A percentile compares a stretch with the other conserved stretches of the same genome.
phyloP scores from a whole-genome alignment of 805 yeast species.

The Dipodascus albidus region DNA sequence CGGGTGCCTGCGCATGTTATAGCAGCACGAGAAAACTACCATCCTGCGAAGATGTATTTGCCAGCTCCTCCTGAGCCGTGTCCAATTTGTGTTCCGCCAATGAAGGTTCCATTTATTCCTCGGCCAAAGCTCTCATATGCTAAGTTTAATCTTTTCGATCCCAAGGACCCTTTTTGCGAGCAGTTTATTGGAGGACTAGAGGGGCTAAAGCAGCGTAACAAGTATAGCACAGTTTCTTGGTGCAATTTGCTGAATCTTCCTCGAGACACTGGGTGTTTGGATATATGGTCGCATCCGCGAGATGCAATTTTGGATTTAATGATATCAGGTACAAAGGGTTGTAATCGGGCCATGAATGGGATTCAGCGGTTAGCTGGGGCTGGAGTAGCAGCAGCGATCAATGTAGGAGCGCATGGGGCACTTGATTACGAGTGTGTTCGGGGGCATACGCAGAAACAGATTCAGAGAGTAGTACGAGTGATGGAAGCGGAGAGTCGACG shows the following conservation, averaged over 20 bases:
- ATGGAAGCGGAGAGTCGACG: neutral
- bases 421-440: conserved; percentile 1
- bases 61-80: neutral
- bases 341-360: neutral
- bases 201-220: neutral
- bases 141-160: neutral
- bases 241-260: conserved; percentile 1
- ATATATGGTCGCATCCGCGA: neutral
- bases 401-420: neutral
- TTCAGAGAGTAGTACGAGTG: neutral
- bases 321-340: neutral
- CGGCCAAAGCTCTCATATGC: neutral
- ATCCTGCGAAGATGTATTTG: neutral
- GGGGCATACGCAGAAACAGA: neutral
- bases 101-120: neutral
- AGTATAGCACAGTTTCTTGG: neutral
- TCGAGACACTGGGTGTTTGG: neutral
- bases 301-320: neutral
- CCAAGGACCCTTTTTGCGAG: neutral
- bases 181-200: neutral
- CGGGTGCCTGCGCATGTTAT: neutral
- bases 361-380: neutral
- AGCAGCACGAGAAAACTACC: neutral
- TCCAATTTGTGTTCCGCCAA: neutral
- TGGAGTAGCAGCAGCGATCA: neutral